Percentiles rank a stretch among this genome's conserved stretches.
phyloP scores from a whole-genome alignment of 257 asterid genomes.

The Solanum peruvianum region DNA sequence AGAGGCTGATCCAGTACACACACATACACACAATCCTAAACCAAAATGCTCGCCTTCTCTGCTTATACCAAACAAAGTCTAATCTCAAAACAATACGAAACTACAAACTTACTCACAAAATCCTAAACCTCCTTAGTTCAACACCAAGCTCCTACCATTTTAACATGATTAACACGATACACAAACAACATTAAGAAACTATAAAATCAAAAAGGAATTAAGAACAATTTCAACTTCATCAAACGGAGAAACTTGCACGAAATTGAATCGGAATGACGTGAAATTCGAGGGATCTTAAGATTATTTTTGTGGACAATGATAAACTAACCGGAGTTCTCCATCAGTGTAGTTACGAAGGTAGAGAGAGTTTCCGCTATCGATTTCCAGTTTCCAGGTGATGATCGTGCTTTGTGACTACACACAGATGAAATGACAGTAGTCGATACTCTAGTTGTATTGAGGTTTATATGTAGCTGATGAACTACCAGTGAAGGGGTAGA shows the following conservation, averaged over 20 bases:
- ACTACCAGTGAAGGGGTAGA: not conserved
- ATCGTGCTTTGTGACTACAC: not conserved
- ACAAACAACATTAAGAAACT: not conserved
- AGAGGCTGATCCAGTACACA: not conserved
- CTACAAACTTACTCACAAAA: not conserved
- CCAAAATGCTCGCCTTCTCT: not conserved
- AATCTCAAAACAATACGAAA: not conserved
- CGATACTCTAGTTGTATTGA: not conserved
- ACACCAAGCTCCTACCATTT: not conserved
- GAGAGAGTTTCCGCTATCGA: not conserved
- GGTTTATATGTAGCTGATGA: not conserved
- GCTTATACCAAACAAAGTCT: not conserved
- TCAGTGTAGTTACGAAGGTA: not conserved
- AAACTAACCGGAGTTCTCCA: slow-evolving; percentile 1
- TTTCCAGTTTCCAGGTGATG: not conserved
- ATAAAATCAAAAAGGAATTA: not conserved
- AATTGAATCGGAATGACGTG: not conserved
- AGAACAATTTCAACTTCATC: not conserved
- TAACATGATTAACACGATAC: not conserved
- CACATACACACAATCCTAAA: not conserved
- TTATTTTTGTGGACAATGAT: not conserved
- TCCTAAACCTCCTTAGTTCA: not conserved
- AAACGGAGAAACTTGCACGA: not conserved
- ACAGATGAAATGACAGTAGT: not conserved
- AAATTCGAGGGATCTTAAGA: not conserved